phyloP scores from a whole-genome alignment of 805 yeast genomes.

The Candida krabiensis region DNA sequence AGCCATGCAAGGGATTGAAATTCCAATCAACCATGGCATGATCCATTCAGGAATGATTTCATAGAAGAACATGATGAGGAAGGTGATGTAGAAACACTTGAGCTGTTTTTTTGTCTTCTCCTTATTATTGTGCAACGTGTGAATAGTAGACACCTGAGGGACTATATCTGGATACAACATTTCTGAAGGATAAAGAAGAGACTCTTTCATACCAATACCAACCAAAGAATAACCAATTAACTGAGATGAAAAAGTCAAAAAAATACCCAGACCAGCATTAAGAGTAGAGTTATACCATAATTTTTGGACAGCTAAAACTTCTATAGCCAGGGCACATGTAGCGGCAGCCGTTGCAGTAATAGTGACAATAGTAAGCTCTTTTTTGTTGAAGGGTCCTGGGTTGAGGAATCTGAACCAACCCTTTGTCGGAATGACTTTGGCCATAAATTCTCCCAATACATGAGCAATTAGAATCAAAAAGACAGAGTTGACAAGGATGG shows the following conservation, averaged over 20 bases:
- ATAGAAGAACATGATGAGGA: slow-evolving; percentile 26
- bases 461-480: slow-evolving; percentile 34
- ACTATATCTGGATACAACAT: slow-evolving; percentile 43
- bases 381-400: slow-evolving; percentile 46
- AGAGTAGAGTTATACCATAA: slow-evolving; percentile 29
- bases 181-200: slow-evolving; percentile 24
- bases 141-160: slow-evolving; percentile 29
- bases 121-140: slow-evolving; percentile 26
- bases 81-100: slow-evolving; percentile 25
- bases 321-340: slow-evolving; percentile 31
- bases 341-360: slow-evolving; percentile 36
- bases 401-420: slow-evolving; percentile 28
- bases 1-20: slow-evolving; percentile 31
- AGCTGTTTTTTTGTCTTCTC: slow-evolving; percentile 23
- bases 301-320: slow-evolving; percentile 34
- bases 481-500: slow-evolving; percentile 33
- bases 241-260: slow-evolving; percentile 33
- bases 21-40: slow-evolving; percentile 29
- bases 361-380: slow-evolving; percentile 44
- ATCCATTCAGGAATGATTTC: slow-evolving; percentile 35
- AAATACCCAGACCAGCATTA: slow-evolving; percentile 31
- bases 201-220: slow-evolving; percentile 29
- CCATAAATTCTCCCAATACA: slow-evolving; percentile 31
- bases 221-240: slow-evolving; percentile 31
- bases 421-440: slow-evolving; percentile 28